A percentile compares a stretch with the other conserved stretches of the same genome.
Conservation (phyloP, 2,329 filamentous ascomycete genomes). For the Ophiostoma himal-ulmi region DNA sequence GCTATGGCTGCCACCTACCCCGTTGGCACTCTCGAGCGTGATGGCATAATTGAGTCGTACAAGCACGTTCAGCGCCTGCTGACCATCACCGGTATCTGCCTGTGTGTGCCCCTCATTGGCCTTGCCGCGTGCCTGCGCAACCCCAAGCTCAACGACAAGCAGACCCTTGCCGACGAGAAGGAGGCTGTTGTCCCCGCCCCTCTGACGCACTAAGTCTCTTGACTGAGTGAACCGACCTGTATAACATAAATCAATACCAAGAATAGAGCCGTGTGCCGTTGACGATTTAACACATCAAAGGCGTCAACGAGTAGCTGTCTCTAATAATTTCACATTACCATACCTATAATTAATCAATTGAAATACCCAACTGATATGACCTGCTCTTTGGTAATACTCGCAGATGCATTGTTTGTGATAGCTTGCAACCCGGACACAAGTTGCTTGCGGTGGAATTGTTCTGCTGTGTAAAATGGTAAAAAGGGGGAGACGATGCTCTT, state of each 20-base stretch:
- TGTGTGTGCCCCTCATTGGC: slow-evolving; percentile 44
- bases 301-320: background rate
- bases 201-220: background rate
- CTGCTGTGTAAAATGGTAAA: too few relatives aligned
- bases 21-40: slow-evolving; percentile 40
- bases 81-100: slow-evolving; percentile 44
- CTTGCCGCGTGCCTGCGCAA: slow-evolving; percentile 42
- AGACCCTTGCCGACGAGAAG: slow-evolving; percentile 36
- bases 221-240: background rate
- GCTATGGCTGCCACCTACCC: slow-evolving; percentile 34
- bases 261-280: background rate
- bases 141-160: slow-evolving; percentile 42
- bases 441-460: too few relatives aligned
- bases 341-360: background rate
- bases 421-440: too few relatives aligned
- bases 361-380: background rate
- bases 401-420: background rate
- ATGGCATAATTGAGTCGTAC: slow-evolving; percentile 41
- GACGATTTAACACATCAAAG: background rate
- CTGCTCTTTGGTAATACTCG: background rate
- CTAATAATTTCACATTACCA: background rate
- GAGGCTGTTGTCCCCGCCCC: background rate
- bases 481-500: too few relatives aligned
- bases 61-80: slow-evolving; percentile 44
- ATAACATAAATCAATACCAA: background rate